Base-by-base conservation (phyloP, 1,284 basidiomycete species). In the Xerocomus cyaneibrunnescens region DNA sequence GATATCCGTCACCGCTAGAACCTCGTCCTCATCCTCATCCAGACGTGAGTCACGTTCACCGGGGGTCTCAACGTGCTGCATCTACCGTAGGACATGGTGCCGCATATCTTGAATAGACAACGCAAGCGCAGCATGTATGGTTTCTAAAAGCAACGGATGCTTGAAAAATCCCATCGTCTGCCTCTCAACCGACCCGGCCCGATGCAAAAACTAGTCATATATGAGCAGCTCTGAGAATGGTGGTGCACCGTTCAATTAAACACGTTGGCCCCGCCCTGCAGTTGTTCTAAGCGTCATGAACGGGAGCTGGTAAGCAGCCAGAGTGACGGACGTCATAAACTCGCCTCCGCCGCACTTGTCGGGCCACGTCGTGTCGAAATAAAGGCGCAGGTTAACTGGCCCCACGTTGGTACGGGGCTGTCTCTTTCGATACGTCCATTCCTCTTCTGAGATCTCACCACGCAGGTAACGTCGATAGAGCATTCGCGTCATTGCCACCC, bases 371-470 rank as follows among this genome's bases (percentile, higher is more conserved):
- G 61, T 56, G 57, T 83, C 75, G 17, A 83, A 70, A 57, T 75
- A 76, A 5, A 77, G 75, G 6, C 84, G 73, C 35, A 83, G 50
- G 60, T 78, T 84, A 16, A 82, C 45, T 7, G 81, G 82, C 4
- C 50, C 54, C 1, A 77, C 78, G 13, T 63, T 72, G 17, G 73
- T 73, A 42, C 74, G 62, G 68, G 80, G 80, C 51, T 84, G 74
- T 48, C 66, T 70, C 54, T 72, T 76, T 35, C 81, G 68, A 43
- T 74, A 74, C 32, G 73, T 70, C 83, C 83, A 84, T 58, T 85
- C 81, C 13, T 72, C 71, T 32, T 72, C 58, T 3, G 66, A 62
- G 22, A 85, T 76, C 30, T 77, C 66, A 5, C 80, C 79, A 3
- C 69, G 70, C 14, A 77, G 58, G 55, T 76, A 79, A 45, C 69